phyloP scores from a whole-genome alignment of 1,284 basidiomycete genomes.

The Austroboletus rostrupii region DNA sequence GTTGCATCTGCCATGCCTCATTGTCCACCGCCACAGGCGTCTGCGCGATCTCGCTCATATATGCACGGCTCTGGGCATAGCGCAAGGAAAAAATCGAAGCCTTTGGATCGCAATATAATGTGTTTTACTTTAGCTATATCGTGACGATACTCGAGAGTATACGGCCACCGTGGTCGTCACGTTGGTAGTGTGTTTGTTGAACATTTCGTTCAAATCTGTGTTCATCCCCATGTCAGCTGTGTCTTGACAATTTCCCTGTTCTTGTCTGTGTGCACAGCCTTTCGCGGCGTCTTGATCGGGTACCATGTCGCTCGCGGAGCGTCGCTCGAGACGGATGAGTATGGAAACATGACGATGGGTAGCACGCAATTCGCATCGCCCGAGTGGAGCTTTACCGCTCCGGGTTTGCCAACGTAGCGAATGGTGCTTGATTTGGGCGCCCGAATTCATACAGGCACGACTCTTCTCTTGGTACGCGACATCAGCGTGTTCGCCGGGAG shows the following conservation, averaged over 20 bases:
- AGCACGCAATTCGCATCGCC: too few relatives aligned
- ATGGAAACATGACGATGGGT: too few relatives aligned
- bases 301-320: too few relatives aligned
- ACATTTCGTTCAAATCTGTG: constrained; percentile 18
- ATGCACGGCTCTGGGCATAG: constrained; percentile 15
- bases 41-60: constrained; percentile 14
- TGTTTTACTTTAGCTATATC: constrained; percentile 23
- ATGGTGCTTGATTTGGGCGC: too few relatives aligned
- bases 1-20: constrained; percentile 13
- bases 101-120: constrained; percentile 8
- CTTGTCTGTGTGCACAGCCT: too few relatives aligned
- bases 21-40: constrained; percentile 17
- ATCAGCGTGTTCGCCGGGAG: too few relatives aligned
- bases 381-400: too few relatives aligned
- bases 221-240: constrained; percentile 25
- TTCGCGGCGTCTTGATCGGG: too few relatives aligned
- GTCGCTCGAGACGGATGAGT: too few relatives aligned
- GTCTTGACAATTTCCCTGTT: neutral
- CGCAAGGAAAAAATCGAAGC: constrained; percentile 8
- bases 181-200: constrained; percentile 10
- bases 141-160: constrained; percentile 27
- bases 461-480: too few relatives aligned
- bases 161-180: constrained; percentile 11
- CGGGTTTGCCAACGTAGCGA: too few relatives aligned
- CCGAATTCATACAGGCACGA: too few relatives aligned